A percentile compares a stretch with the other conserved stretches of the same genome.
These are phyloP conservation scores for Daldinia eschscholtzii DNA, from an alignment of 2,329 filamentous ascomycete species.

Conservation along the genomic window DNA sequence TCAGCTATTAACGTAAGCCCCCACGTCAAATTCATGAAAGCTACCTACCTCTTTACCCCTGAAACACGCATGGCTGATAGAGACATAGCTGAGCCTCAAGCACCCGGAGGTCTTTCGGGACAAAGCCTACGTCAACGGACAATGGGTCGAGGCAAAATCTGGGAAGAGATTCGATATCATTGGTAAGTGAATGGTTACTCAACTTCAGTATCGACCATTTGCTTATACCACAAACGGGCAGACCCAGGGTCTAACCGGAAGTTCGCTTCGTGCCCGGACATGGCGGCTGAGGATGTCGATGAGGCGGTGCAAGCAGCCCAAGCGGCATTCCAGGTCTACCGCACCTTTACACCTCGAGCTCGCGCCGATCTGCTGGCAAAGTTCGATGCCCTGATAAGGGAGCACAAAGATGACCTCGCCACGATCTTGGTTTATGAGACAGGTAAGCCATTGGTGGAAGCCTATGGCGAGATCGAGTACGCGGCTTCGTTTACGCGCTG, in stretches of 20 bases:
- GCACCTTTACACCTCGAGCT: constrained; percentile 69
- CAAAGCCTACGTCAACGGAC: constrained; percentile 65
- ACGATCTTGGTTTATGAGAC: constrained; percentile 73
- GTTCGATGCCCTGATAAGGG: constrained; percentile 74
- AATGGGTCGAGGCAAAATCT: constrained; percentile 68
- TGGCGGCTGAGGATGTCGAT: constrained; percentile 70
- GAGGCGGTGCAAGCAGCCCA: constrained; percentile 70
- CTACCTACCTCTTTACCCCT: not conserved
- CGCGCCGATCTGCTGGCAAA: constrained; percentile 73
- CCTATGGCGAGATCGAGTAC: constrained; percentile 68
- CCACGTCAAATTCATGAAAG: not conserved
- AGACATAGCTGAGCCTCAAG: constrained; percentile 60
- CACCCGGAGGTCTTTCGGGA: constrained; percentile 66
- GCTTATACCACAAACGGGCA: constrained; percentile 45
- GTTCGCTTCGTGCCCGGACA: constrained; percentile 59
- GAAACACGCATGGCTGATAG: constrained; percentile 10
- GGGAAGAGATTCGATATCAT: constrained; percentile 69
- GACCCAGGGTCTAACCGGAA: constrained; percentile 60
- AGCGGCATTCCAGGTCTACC: constrained; percentile 70
- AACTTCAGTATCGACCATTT: not conserved
- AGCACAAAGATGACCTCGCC: constrained; percentile 72
- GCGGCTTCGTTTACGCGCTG: constrained; percentile 66
- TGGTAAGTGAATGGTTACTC: constrained; percentile 53
- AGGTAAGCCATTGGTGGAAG: constrained; percentile 68
- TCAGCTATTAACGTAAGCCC: constrained; percentile 31